A percentile compares a stretch with the other conserved stretches of the same genome.
phyloP scores from a whole-genome alignment of 139 green algal genomes.

The Eudorina sp. region DNA sequence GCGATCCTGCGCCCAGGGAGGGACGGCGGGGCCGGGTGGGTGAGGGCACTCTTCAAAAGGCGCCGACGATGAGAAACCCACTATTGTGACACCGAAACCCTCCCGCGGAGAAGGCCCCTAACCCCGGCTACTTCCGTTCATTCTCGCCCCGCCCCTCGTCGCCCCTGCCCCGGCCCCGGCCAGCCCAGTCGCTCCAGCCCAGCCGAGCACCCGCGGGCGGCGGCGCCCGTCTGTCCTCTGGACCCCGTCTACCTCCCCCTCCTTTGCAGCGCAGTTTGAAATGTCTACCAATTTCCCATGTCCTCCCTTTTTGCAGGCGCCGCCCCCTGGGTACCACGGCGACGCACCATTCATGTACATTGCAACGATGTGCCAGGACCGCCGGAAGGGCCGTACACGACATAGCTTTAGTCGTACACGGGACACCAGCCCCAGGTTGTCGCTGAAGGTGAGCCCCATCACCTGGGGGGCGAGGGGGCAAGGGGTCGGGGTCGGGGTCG shows the following conservation, averaged over 20 bases:
- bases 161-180: too few relatives aligned
- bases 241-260: background rate
- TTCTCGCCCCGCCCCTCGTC: too few relatives aligned
- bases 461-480: conserved; percentile 7
- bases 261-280: background rate
- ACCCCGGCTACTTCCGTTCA: too few relatives aligned
- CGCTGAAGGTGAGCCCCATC: conserved; percentile 36
- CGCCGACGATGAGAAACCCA: background rate
- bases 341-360: conserved; percentile 33
- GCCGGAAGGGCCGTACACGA: conserved; percentile 13
- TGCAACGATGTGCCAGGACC: conserved; percentile 28
- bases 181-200: too few relatives aligned
- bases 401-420: conserved; percentile 16
- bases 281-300: background rate
- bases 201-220: too few relatives aligned
- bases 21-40: background rate
- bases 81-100: background rate
- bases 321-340: background rate
- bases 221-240: background rate
- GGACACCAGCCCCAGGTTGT: conserved; percentile 5
- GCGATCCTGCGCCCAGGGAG: background rate
- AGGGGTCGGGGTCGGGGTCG: background rate
- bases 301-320: background rate
- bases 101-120: background rate
- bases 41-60: background rate